Conservation (phyloP, 768 basidiomycete species). For the Tubosaeta sp. region DNA sequence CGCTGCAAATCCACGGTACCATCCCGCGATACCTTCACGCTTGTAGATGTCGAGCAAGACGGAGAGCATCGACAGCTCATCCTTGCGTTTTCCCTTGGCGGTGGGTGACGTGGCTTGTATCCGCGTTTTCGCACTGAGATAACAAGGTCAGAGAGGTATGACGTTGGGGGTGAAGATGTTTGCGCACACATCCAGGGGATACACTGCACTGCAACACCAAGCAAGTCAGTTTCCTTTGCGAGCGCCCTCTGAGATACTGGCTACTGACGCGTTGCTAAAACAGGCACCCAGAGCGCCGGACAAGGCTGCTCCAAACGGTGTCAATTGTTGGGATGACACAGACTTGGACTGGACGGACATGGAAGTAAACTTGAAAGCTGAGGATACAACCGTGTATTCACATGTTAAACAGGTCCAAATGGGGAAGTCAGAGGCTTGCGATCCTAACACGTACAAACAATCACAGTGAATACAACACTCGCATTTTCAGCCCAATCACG, state of each 20-base stretch:
- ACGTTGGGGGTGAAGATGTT: background rate
- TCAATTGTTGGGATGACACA: constrained; percentile 59
- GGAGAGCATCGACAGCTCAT: constrained; percentile 51
- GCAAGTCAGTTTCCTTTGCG: constrained; percentile 3
- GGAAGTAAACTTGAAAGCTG: background rate
- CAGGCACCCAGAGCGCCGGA: constrained; percentile 93
- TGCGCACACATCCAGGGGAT: constrained; percentile 86
- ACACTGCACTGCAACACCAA: constrained; percentile 63
- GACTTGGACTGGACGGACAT: constrained; percentile 43
- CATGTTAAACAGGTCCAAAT: constrained; percentile 1
- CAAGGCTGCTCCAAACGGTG: constrained; percentile 84
- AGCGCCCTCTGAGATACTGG: background rate
- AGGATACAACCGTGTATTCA: background rate
- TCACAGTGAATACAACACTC: constrained; percentile 26
- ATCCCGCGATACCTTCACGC: constrained; percentile 77
- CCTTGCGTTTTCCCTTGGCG: constrained; percentile 49
- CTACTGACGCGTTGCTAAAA: constrained; percentile 84
- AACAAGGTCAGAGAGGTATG: constrained; percentile 5
- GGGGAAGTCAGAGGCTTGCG: constrained; percentile 3
- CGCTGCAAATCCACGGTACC: constrained; percentile 89
- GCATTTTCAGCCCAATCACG: constrained; percentile 55
- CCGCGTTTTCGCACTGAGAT: constrained; percentile 80
- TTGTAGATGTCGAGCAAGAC: constrained; percentile 69
- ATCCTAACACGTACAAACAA: constrained; percentile 23
- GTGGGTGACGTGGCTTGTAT: constrained; percentile 76